A percentile compares a stretch with the other conserved stretches of the same genome.
Conservation (phyloP, 768 basidiomycete species). For the Mycena venus region DNA sequence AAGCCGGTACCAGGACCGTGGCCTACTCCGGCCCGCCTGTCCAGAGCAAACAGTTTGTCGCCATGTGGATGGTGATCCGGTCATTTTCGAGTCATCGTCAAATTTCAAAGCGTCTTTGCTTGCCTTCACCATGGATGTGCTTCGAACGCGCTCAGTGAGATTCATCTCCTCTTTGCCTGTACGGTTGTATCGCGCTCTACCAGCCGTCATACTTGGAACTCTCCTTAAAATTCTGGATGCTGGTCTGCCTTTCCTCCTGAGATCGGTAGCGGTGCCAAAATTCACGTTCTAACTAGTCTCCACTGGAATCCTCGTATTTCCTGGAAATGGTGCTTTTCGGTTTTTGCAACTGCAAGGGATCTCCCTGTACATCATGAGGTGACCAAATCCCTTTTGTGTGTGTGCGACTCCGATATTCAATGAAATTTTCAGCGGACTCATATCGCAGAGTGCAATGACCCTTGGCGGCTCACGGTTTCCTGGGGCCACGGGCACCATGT, state of each 20-base stretch:
- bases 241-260: background rate
- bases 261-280: background rate
- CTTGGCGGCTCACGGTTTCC: conserved; percentile 41
- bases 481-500: conserved; percentile 37
- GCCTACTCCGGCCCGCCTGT: no score
- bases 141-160: conserved; percentile 13
- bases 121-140: conserved; percentile 23
- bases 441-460: conserved; percentile 35
- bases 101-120: no score
- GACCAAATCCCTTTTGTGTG: background rate
- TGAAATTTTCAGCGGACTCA: conserved; percentile 23
- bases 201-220: conserved; percentile 36
- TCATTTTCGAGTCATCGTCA: no score
- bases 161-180: conserved; percentile 21
- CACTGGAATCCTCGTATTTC: conserved; percentile 37
- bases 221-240: conserved; percentile 37
- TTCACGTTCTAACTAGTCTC: conserved; percentile 25
- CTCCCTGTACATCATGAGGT: conserved; percentile 43
- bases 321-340: conserved; percentile 33
- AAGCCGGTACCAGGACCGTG: no score
- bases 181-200: conserved; percentile 37
- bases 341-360: conserved; percentile 39
- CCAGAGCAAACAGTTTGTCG: no score
- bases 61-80: no score
- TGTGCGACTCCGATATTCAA: background rate